Conservation (phyloP, 1,284 basidiomycete genomes). For the Leucoagaricus sp. region DNA sequence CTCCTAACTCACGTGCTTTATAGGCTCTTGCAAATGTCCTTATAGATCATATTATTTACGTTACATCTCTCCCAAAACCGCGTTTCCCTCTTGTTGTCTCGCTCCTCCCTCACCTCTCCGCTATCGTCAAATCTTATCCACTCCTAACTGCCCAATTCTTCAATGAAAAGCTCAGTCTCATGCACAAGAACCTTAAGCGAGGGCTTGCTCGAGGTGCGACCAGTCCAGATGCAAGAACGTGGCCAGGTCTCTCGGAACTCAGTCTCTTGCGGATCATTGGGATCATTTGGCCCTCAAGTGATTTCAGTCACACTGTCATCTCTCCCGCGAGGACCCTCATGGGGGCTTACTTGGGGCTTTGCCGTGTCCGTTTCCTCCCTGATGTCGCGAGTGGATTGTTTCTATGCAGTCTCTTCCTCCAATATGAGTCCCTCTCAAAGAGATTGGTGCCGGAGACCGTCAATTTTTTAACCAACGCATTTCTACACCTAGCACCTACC, state of each 20-base stretch:
- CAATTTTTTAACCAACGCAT: slow-evolving; percentile 76
- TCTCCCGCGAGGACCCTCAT: slow-evolving; percentile 88
- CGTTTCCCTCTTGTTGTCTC: slow-evolving; percentile 63
- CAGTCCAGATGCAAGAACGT: slow-evolving; percentile 72
- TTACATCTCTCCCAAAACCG: slow-evolving; percentile 65
- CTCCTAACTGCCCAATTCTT: slow-evolving; percentile 80
- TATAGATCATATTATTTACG: slow-evolving; percentile 89
- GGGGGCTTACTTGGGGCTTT: slow-evolving; percentile 88
- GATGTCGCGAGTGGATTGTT: slow-evolving; percentile 91
- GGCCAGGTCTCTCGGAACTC: slow-evolving; percentile 87
- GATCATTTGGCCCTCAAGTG: slow-evolving; percentile 90
- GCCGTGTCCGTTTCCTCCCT: slow-evolving; percentile 71
- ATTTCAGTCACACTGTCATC: slow-evolving; percentile 89
- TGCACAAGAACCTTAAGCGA: slow-evolving; percentile 93
- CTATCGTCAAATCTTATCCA: slow-evolving; percentile 83
- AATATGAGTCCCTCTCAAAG: slow-evolving; percentile 86
- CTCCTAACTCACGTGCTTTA: not conserved
- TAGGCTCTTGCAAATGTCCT: slow-evolving; percentile 80
- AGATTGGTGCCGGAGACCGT: slow-evolving; percentile 89
- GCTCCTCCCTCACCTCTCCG: slow-evolving; percentile 81
- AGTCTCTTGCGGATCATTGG: slow-evolving; percentile 82
- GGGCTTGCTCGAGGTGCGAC: slow-evolving; percentile 80
- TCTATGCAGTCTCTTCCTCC: slow-evolving; percentile 79
- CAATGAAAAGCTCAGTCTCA: slow-evolving; percentile 81
- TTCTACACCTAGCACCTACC: slow-evolving; percentile 76